Conservation (phyloP, 352 stramenopile genomes). For the Globisporangium acanthophoron region DNA sequence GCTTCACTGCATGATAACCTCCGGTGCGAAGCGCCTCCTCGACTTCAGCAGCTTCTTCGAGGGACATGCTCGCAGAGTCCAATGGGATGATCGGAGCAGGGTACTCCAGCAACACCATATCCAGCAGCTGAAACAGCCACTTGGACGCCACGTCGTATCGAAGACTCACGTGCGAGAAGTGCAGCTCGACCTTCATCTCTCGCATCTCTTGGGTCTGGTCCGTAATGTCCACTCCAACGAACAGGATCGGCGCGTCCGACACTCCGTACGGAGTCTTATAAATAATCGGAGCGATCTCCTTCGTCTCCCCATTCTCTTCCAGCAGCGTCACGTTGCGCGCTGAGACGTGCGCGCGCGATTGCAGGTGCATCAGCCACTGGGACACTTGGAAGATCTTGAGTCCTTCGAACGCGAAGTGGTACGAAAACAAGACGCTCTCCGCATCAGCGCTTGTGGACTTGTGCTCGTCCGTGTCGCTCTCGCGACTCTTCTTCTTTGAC, state of each 20-base stretch:
- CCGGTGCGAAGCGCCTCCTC: slow-evolving; percentile 23
- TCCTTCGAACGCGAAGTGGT: slow-evolving; percentile 74
- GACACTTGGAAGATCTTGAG: slow-evolving; percentile 81
- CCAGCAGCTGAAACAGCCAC: slow-evolving; percentile 73
- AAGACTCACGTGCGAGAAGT: slow-evolving; percentile 78
- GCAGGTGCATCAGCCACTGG: slow-evolving; percentile 82
- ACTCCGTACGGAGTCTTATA: slow-evolving; percentile 80
- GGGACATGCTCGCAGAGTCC: slow-evolving; percentile 61
- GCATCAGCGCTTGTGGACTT: neutral
- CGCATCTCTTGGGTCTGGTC: slow-evolving; percentile 86
- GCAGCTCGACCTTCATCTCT: slow-evolving; percentile 84
- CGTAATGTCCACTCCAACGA: slow-evolving; percentile 72
- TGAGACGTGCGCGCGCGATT: slow-evolving; percentile 67
- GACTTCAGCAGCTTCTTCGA: slow-evolving; percentile 45
- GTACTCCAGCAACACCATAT: slow-evolving; percentile 79
- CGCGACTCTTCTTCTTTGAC: neutral
- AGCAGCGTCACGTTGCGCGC: slow-evolving; percentile 70
- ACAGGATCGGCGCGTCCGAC: slow-evolving; percentile 67
- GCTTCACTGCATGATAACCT: slow-evolving; percentile 47
- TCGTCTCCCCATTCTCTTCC: slow-evolving; percentile 50
- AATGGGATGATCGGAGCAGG: slow-evolving; percentile 78
- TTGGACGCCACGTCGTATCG: slow-evolving; percentile 79
- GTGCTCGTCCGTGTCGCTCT: slow-evolving; percentile 4
- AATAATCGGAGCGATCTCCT: slow-evolving; percentile 52
- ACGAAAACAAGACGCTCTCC: slow-evolving; percentile 35